Evolutionary conservation across 2,329 filamentous ascomycete species (phyloP).

Genomic region (Penicillium palitans): DNA sequence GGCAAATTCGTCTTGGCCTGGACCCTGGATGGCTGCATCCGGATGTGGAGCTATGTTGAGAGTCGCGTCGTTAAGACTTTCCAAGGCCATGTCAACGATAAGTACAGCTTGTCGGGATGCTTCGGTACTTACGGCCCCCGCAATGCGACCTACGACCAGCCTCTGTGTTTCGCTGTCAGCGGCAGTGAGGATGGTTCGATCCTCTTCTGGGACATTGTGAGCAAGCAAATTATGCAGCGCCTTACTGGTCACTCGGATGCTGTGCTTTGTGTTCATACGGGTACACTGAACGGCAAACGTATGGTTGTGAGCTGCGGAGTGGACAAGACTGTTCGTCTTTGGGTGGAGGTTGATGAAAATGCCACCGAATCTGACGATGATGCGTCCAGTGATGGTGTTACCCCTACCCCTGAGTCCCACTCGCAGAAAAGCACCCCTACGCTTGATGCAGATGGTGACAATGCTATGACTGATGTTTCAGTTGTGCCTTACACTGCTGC

Average conservation of each 20-base stretch:
- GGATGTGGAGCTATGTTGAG: conserved; percentile 92
- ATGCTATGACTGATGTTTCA: conserved; percentile 21
- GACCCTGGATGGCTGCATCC: conserved; percentile 84
- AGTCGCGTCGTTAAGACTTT: conserved; percentile 95
- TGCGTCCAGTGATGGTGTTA: background rate
- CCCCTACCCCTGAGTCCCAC: background rate
- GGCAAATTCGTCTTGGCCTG: conserved; percentile 90
- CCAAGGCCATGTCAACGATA: conserved; percentile 82
- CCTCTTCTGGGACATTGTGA: conserved; percentile 86
- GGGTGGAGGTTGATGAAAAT: conserved; percentile 49
- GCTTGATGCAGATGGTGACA: conserved; percentile 16
- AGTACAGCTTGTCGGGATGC: conserved; percentile 79
- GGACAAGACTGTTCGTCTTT: conserved; percentile 63
- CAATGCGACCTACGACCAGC: conserved; percentile 36
- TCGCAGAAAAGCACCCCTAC: conserved; percentile 1
- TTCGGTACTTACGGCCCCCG: conserved; percentile 67
- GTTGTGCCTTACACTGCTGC: conserved; percentile 11
- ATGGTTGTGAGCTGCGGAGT: conserved; percentile 63
- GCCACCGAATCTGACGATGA: background rate
- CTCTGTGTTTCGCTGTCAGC: conserved; percentile 65
- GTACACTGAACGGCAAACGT: conserved; percentile 49
- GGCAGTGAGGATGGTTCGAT: conserved; percentile 86
- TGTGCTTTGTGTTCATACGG: conserved; percentile 62
- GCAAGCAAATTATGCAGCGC: conserved; percentile 76
- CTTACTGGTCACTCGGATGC: conserved; percentile 58